Percentiles rank a stretch among this genome's conserved stretches.
These are phyloP conservation scores for Wickerhamomyces silvicola DNA, from an alignment of 805 yeast species.

Conservation along the genomic window DNA sequence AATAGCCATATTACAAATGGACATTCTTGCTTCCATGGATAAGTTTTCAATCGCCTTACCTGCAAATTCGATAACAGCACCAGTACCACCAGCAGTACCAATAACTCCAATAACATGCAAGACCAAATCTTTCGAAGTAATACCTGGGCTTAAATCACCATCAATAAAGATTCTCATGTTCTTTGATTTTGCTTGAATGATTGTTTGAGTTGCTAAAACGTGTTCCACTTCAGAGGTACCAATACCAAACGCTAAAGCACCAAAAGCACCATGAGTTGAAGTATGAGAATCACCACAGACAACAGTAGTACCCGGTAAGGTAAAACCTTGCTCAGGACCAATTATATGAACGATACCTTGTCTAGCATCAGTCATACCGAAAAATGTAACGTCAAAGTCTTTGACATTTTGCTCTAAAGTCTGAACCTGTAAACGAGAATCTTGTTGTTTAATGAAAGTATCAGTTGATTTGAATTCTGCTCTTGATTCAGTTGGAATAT, in stretches of 20 bases:
- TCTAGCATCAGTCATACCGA: constrained; percentile 90
- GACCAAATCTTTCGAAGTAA: constrained; percentile 93
- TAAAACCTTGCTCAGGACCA: constrained; percentile 99
- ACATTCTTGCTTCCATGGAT: constrained; percentile 98
- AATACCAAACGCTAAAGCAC: constrained; percentile 95
- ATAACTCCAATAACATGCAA: constrained; percentile 92
- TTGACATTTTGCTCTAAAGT: constrained; percentile 91
- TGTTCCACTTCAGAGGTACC: constrained; percentile 99
- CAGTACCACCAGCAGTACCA: constrained; percentile 99
- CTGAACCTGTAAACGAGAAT: constrained; percentile 85
- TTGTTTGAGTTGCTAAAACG: constrained; percentile 94
- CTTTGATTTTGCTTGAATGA: constrained; percentile 90
- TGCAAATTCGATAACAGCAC: constrained; percentile 92
- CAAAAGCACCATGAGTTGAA: constrained; percentile 98
- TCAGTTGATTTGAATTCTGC: constrained; percentile 63
- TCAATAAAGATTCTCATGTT: constrained; percentile 87
- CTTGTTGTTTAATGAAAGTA: constrained; percentile 82
- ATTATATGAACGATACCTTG: constrained; percentile 98
- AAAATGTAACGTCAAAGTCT: constrained; percentile 82
- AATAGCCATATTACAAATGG: constrained; percentile 98
- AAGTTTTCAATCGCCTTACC: constrained; percentile 89
- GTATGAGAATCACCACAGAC: constrained; percentile 99
- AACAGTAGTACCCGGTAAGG: constrained; percentile 96
- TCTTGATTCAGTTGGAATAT: constrained; percentile 93
- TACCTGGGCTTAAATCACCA: constrained; percentile 81